Percentiles rank a stretch among this genome's conserved stretches.
These are phyloP conservation scores for Quercus lobata DNA, from an alignment of 331 rosid genomes.

Conservation along the genomic window DNA sequence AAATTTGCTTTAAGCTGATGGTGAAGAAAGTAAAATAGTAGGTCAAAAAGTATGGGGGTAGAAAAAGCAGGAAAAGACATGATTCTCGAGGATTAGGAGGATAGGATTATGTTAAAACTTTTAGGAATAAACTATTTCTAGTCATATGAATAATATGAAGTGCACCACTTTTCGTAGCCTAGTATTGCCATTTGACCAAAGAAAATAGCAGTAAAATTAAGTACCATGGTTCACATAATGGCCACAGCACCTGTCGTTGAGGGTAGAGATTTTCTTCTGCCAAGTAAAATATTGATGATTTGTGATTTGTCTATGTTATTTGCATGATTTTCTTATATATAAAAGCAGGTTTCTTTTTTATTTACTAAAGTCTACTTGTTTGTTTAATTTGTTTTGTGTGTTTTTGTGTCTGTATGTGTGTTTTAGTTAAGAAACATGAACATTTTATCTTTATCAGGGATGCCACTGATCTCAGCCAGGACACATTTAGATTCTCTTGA, in stretches of 20 bases:
- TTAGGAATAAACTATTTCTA: background rate
- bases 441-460: background rate
- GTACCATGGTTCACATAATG: background rate
- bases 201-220: background rate
- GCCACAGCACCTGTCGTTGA: background rate
- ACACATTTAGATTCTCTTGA: background rate
- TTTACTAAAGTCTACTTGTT: background rate
- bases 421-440: background rate
- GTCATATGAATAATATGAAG: background rate
- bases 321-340: background rate
- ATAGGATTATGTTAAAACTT: background rate
- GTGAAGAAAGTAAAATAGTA: background rate
- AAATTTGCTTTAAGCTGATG: background rate
- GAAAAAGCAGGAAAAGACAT: background rate
- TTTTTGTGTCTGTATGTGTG: background rate
- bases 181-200: no score
- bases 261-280: background rate
- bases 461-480: background rate
- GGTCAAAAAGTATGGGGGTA: background rate
- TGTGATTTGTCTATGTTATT: background rate
- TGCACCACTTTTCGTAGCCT: background rate
- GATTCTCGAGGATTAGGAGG: background rate
- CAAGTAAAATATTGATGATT: background rate
- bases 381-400: background rate
- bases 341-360: background rate